A percentile compares a stretch with the other conserved stretches of the same genome.
These are phyloP conservation scores for Salix caprea DNA, from an alignment of 345 rosid species.

Conservation along the genomic window DNA sequence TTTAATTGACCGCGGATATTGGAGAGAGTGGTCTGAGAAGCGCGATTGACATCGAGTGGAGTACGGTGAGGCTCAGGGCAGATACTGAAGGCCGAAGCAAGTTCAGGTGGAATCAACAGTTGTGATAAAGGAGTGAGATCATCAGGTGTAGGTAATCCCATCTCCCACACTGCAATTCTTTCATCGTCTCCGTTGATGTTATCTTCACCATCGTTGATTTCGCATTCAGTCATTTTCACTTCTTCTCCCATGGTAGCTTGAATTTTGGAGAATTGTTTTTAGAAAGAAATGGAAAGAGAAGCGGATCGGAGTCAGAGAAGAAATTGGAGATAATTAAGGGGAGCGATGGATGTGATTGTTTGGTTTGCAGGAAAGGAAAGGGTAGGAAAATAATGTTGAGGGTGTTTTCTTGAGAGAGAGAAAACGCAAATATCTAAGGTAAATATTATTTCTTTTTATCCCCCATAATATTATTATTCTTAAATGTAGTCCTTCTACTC, in stretches of 20 bases:
- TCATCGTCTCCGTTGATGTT: constrained; percentile 41
- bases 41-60: constrained; percentile 59
- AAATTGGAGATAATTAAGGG: constrained; percentile 24
- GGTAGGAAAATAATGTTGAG: neutral
- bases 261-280: neutral
- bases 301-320: constrained; percentile 15
- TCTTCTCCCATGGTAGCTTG: constrained; percentile 37
- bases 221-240: constrained; percentile 39
- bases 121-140: constrained; percentile 77
- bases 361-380: constrained; percentile 22
- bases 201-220: constrained; percentile 2
- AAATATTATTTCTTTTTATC: neutral
- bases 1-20: constrained; percentile 37
- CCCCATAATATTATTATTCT: neutral
- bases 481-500: neutral
- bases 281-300: neutral
- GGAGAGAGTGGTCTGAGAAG: constrained; percentile 60
- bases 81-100: constrained; percentile 85
- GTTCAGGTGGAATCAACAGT: constrained; percentile 59
- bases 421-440: neutral
- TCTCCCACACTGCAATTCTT: constrained; percentile 76
- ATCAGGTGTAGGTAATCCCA: constrained; percentile 62
- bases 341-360: constrained; percentile 6
- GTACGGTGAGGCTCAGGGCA: constrained; percentile 54
- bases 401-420: neutral